These are phyloP conservation scores for Castanea sativa DNA, from an alignment of 306 rosid genomes.

Conservation along the genomic window DNA sequence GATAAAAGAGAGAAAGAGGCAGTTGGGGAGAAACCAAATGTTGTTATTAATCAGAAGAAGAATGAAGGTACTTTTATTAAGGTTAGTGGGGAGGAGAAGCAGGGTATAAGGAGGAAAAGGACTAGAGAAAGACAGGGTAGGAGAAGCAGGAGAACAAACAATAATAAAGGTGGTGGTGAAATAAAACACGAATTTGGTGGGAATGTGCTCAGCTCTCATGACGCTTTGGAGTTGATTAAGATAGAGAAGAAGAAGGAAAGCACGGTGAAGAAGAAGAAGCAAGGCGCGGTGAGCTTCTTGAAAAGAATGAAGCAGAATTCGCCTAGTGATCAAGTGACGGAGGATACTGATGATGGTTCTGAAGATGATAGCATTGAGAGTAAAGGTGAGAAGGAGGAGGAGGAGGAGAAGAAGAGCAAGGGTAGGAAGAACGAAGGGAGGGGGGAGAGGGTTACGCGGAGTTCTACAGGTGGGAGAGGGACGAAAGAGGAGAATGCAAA, in stretches of 20 bases:
- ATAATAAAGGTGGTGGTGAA: slow-evolving; percentile 13
- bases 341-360: slow-evolving; percentile 21
- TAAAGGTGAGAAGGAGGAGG: neutral
- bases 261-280: slow-evolving; percentile 36
- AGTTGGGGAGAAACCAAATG: slow-evolving; percentile 16
- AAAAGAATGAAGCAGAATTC: slow-evolving; percentile 49
- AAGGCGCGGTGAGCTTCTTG: slow-evolving; percentile 45
- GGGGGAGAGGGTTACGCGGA: slow-evolving; percentile 23
- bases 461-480: slow-evolving; percentile 9
- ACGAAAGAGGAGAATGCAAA: slow-evolving; percentile 26
- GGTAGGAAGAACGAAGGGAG: slow-evolving; percentile 6
- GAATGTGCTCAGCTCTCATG: slow-evolving; percentile 44
- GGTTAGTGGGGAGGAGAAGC: slow-evolving; percentile 17
- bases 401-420: neutral
- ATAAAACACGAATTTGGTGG: slow-evolving; percentile 31
- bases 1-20: slow-evolving; percentile 9
- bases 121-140: slow-evolving; percentile 22
- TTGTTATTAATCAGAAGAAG: no score
- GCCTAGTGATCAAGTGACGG: neutral
- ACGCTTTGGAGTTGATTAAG: slow-evolving; percentile 21
- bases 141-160: slow-evolving; percentile 13
- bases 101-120: slow-evolving; percentile 27
- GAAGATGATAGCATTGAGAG: slow-evolving; percentile 23
- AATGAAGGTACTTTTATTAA: no score
- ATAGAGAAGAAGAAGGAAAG: slow-evolving; percentile 33